Evolutionary conservation across 108 stramenopile genomes (phyloP).

Genomic region (Stephanodiscus triporus): DNA sequence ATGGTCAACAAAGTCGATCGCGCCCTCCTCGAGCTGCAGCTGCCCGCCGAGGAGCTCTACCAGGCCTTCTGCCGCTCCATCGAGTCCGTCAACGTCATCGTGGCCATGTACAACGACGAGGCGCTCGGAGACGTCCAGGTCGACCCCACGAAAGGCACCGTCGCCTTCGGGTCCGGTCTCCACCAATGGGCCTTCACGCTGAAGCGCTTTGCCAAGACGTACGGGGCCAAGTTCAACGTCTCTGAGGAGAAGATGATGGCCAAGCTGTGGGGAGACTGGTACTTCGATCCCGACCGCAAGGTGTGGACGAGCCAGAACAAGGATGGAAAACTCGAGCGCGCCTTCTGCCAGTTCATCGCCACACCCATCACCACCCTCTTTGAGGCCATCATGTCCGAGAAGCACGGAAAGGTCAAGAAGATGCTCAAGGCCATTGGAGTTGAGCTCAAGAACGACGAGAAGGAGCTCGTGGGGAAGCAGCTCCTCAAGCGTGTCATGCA

Average conservation of each 20-base stretch:
- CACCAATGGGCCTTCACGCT: conserved; percentile 99
- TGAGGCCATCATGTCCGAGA: conserved; percentile 98
- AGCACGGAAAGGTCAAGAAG: conserved; percentile 98
- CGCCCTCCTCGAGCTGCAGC: conserved; percentile 97
- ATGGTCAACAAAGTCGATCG: conserved; percentile 99
- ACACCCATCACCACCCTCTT: conserved; percentile 98
- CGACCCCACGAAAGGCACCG: conserved; percentile 97
- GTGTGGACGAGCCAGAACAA: conserved; percentile 94
- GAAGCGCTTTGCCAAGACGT: conserved; percentile 98
- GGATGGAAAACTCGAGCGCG: conserved; percentile 92
- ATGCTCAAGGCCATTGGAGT: conserved; percentile 99
- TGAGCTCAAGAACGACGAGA: conserved; percentile 94
- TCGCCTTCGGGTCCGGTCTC: conserved; percentile 99
- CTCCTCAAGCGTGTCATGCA: conserved; percentile 99
- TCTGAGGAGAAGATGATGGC: conserved; percentile 98
- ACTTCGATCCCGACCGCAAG: conserved; percentile 91
- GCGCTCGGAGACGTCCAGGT: conserved; percentile 96
- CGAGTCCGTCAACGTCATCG: conserved; percentile 99
- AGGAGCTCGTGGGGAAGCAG: conserved; percentile 97
- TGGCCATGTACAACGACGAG: conserved; percentile 99
- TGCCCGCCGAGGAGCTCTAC: conserved; percentile 99
- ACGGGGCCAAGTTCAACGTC: conserved; percentile 98
- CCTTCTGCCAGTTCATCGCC: conserved; percentile 99
- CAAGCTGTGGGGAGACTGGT: conserved; percentile 99
- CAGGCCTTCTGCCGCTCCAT: conserved; percentile 98